Evolutionary conservation across 768 basidiomycete species (phyloP).

Genomic region (Pleurotus platypus): DNA sequence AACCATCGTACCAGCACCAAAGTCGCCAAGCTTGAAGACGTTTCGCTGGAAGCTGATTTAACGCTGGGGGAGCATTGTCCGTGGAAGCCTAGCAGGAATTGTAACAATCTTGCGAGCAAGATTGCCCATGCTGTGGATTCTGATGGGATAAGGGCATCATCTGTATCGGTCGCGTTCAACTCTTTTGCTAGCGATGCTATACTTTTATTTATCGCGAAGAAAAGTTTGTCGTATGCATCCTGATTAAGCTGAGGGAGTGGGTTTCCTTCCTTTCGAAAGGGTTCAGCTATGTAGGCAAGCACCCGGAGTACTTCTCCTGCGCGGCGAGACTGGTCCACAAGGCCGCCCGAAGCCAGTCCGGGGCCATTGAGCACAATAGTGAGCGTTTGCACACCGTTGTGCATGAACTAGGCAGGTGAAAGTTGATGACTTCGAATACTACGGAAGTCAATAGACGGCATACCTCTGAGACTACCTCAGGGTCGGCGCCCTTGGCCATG

Average conservation of each 20-base stretch:
- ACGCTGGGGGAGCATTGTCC: slow-evolving; percentile 50
- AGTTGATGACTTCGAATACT: background rate
- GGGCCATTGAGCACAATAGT: slow-evolving; percentile 45
- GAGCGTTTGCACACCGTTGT: slow-evolving; percentile 68
- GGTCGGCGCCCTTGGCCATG: slow-evolving; percentile 69
- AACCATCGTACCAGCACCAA: slow-evolving; percentile 45
- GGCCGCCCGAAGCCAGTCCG: slow-evolving; percentile 21
- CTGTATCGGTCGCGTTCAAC: background rate
- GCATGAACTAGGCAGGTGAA: slow-evolving; percentile 53
- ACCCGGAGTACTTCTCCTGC: slow-evolving; percentile 69
- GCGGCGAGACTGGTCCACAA: slow-evolving; percentile 42
- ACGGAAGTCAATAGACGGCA: slow-evolving; percentile 6
- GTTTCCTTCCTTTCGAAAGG: slow-evolving; percentile 45
- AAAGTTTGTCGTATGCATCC: slow-evolving; percentile 54
- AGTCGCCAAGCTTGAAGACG: slow-evolving; percentile 43
- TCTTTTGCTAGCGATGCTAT: background rate
- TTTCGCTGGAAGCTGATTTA: slow-evolving; percentile 39
- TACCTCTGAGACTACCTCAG: slow-evolving; percentile 67
- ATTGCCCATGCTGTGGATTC: slow-evolving; percentile 27
- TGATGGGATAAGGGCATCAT: background rate
- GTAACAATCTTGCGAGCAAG: slow-evolving; percentile 62
- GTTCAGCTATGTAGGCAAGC: slow-evolving; percentile 64
- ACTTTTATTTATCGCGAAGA: slow-evolving; percentile 32
- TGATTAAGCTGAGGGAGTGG: slow-evolving; percentile 48
- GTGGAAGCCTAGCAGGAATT: slow-evolving; percentile 70